Base-by-base conservation (phyloP, 1,284 basidiomycete genomes). In the Malassezia pachydermatis region DNA sequence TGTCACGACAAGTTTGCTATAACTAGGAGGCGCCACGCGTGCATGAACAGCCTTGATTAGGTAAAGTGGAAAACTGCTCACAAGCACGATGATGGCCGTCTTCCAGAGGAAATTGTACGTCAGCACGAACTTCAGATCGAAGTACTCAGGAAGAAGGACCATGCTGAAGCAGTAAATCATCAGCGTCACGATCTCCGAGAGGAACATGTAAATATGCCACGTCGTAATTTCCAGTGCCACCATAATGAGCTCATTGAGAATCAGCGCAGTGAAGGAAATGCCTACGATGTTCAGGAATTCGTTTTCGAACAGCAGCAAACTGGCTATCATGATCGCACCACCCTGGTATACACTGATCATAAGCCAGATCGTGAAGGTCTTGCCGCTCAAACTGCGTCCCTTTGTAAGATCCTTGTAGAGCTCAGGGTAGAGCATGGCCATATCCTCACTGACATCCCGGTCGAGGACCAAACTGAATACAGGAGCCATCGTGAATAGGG, bases 261-360 rank as follows among this genome's bases (percentile, higher is more conserved):
- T 82, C 40, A 98, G 77, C 0, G 94, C 88, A 0, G 90, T 95
- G 73, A 96, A 99, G 0, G 90, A 95, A 60, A 98, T 99, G 16
- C 88, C 83, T 36, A 99, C 92, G 58, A 98, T 96, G 72, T 98
- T 94, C 58, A 98, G 74, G 73, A 98, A 96, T 67, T 99, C 90
- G 58, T 82, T 92, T 74, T 98, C 94, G 73, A 98, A 99, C 1
- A 99, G 78, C 1, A 95, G 79, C 10, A 99, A 80, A 0, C 87
- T 94, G 75, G 94, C 82, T 65, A 98, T 86, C 92, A 99, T 99
- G 73, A 99, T 99, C 1, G 88, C 87, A 16, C 88, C 87, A 53
- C 92, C 92, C 80, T 99, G 94, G 74, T 98, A 99, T 27, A 95
- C 77, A 63, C 88, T 92, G 67, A 96, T 90, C 81, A 90, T 88